These are phyloP conservation scores for Ulota crispa DNA, from an alignment of 225 moss, liverwort and hornwort genomes.

Conservation along the genomic window DNA sequence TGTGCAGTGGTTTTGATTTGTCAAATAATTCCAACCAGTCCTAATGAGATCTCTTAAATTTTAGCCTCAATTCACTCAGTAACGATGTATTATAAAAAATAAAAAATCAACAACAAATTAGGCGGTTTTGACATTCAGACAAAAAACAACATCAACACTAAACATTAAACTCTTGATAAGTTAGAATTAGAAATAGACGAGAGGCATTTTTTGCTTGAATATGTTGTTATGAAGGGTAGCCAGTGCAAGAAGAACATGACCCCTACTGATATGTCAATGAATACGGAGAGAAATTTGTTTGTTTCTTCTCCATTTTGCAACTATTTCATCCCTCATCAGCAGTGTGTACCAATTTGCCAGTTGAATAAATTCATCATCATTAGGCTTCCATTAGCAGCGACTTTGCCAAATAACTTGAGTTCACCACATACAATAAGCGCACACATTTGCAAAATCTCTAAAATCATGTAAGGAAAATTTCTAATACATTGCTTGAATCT, in stretches of 20 bases:
- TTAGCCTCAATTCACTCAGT: not conserved
- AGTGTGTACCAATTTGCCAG: constrained; percentile 36
- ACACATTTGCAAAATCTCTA: not conserved
- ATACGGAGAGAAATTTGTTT: constrained; percentile 46
- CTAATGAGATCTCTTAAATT: not conserved
- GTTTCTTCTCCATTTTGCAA: constrained; percentile 41
- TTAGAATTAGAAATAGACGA: constrained; percentile 26
- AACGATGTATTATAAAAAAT: not conserved
- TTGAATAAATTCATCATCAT: constrained; percentile 15
- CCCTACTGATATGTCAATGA: constrained; percentile 42
- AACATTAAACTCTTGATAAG: not conserved
- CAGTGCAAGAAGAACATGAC: constrained; percentile 40
- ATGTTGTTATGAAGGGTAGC: constrained; percentile 39
- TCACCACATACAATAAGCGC: not conserved
- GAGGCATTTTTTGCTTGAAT: constrained; percentile 47
- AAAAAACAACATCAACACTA: not conserved
- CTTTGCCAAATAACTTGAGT: not conserved
- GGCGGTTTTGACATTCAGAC: not conserved
- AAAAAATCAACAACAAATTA: not conserved
- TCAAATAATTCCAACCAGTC: not conserved
- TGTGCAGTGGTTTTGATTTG: not conserved
- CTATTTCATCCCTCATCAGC: constrained; percentile 48
- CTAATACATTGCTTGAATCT: not conserved
- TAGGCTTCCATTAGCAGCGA: not conserved
- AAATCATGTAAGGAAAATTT: not conserved